phyloP scores from a whole-genome alignment of 2,329 filamentous ascomycete species.

The Neonectria faginata region DNA sequence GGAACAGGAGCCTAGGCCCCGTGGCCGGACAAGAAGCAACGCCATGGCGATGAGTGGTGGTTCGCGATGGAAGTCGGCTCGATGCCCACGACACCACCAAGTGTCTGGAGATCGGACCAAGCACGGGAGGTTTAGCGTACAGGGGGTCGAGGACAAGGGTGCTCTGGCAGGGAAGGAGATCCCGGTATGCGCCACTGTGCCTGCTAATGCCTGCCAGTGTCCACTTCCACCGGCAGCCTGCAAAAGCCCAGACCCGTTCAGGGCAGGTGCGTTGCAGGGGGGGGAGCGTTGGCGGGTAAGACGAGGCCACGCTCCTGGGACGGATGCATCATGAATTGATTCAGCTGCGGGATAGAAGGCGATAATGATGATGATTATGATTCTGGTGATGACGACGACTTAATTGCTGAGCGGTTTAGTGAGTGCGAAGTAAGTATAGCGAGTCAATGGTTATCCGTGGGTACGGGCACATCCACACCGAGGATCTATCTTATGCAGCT shows the following conservation, averaged over 20 bases:
- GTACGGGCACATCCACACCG: too few relatives aligned
- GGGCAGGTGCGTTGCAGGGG: slow-evolving; percentile 12
- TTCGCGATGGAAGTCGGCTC: slow-evolving; percentile 20
- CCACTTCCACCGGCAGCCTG: neutral
- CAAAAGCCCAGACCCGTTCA: slow-evolving; percentile 1
- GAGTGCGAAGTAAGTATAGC: too few relatives aligned
- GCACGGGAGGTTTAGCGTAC: slow-evolving; percentile 36
- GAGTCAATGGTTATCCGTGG: too few relatives aligned
- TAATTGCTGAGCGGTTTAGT: too few relatives aligned
- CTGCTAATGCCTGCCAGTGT: neutral
- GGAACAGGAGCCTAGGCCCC: slow-evolving; percentile 8
- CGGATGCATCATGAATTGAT: neutral
- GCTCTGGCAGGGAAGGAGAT: slow-evolving; percentile 5
- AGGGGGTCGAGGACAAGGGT: slow-evolving; percentile 27
- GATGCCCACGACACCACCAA: slow-evolving; percentile 41
- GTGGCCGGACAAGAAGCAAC: slow-evolving; percentile 4
- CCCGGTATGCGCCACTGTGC: slow-evolving; percentile 19
- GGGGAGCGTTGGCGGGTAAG: neutral
- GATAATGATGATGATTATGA: too few relatives aligned
- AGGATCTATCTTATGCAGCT: too few relatives aligned
- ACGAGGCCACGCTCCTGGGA: neutral
- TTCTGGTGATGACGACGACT: too few relatives aligned
- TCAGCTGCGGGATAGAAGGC: too few relatives aligned
- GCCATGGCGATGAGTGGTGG: slow-evolving; percentile 11
- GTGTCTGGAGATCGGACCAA: slow-evolving; percentile 44